Conservation (phyloP, 2,329 filamentous ascomycete genomes). For the Aspergillus oerlinghausenensis region DNA sequence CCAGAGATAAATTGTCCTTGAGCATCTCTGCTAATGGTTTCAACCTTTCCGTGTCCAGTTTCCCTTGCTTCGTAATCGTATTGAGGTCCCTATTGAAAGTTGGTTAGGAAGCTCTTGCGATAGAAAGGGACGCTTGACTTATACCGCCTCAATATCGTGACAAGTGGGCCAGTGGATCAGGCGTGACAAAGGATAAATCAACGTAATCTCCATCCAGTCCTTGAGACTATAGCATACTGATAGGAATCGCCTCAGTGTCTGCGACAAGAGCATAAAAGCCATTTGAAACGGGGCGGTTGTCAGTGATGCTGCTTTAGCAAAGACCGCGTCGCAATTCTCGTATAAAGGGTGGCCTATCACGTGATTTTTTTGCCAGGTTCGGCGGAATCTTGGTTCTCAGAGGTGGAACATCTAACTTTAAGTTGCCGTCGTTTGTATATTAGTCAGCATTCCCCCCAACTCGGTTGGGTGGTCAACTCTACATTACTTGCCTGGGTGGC, state of each 20-base stretch:
- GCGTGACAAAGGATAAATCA: background rate
- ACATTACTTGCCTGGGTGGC: too few relatives aligned
- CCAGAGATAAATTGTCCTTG: slow-evolving; percentile 11
- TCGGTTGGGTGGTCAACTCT: too few relatives aligned
- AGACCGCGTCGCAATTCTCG: too few relatives aligned
- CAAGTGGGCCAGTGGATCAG: background rate
- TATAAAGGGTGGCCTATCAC: too few relatives aligned
- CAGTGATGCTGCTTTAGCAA: background rate
- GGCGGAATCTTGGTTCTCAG: too few relatives aligned
- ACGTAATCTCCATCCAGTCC: background rate
- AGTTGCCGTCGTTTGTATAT: too few relatives aligned
- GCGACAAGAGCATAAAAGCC: background rate
- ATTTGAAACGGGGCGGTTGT: background rate
- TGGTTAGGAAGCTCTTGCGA: background rate
- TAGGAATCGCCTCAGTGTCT: background rate
- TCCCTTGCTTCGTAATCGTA: background rate
- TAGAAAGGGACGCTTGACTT: background rate
- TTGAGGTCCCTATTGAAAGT: background rate
- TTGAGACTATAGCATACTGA: background rate
- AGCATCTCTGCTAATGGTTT: slow-evolving; percentile 4
- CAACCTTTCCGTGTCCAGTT: background rate
- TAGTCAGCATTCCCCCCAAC: too few relatives aligned
- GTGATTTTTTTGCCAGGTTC: too few relatives aligned
- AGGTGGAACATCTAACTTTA: too few relatives aligned
- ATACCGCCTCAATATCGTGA: background rate